Conservation (phyloP, 306 rosid genomes). For the Bauhinia variegata region DNA sequence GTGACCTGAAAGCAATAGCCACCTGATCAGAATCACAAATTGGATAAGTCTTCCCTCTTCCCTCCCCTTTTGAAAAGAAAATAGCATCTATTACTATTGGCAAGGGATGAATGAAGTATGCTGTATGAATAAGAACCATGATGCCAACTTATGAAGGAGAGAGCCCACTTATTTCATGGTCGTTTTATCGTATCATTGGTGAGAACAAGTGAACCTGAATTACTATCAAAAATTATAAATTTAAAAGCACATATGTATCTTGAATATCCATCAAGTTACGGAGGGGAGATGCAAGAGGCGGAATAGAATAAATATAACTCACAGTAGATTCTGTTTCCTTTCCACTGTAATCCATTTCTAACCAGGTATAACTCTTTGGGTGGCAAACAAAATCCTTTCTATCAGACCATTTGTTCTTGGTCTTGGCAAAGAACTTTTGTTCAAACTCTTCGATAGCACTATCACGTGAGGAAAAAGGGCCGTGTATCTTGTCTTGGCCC, state of each 20-base stretch:
- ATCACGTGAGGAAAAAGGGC: slow-evolving; percentile 62
- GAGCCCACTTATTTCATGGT: slow-evolving; percentile 13
- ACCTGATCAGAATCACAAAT: slow-evolving; percentile 32
- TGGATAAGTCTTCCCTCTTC: slow-evolving; percentile 9
- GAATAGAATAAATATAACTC: slow-evolving; percentile 48
- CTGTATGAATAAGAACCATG: not conserved
- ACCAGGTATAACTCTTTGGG: slow-evolving; percentile 74
- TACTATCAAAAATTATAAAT: slow-evolving; percentile 2
- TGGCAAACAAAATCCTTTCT: slow-evolving; percentile 58
- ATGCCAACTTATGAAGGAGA: slow-evolving; percentile 12
- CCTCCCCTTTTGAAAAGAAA: not conserved
- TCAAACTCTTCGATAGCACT: slow-evolving; percentile 67
- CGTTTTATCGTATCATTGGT: not conserved
- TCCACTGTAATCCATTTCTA: slow-evolving; percentile 87
- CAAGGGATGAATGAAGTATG: not conserved
- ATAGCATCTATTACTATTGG: not conserved
- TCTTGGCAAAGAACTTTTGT: slow-evolving; percentile 70
- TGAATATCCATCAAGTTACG: slow-evolving; percentile 16
- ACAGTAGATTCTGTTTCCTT: slow-evolving; percentile 59
- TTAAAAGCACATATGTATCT: slow-evolving; percentile 8
- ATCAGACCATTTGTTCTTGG: slow-evolving; percentile 73
- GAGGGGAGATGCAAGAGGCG: slow-evolving; percentile 24
- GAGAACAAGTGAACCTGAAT: not conserved
- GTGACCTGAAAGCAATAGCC: slow-evolving; percentile 54
- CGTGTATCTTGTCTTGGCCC: slow-evolving; percentile 77